Evolutionary conservation across 306 rosid species (phyloP).

Genomic region (Begonia fuchsioides): DNA sequence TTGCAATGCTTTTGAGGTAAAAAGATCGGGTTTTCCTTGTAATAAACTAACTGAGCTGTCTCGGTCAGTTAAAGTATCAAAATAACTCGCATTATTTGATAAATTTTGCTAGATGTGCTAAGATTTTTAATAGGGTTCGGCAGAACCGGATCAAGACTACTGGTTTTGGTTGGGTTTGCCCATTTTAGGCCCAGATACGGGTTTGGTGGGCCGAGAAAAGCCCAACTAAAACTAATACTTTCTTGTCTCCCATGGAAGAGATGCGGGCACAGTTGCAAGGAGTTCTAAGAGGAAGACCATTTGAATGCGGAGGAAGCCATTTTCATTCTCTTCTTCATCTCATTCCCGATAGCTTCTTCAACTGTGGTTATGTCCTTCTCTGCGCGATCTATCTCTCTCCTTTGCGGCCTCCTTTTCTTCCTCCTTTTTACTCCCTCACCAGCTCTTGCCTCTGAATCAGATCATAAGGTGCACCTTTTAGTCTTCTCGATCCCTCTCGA

Average conservation of each 20-base stretch:
- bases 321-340: not conserved
- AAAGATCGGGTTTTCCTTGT: slow-evolving; percentile 41
- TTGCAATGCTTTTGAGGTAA: slow-evolving; percentile 35
- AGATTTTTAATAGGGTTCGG: too few relatives aligned
- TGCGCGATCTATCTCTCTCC: slow-evolving; percentile 29
- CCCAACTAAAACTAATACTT: too few relatives aligned
- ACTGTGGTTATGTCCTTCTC: slow-evolving; percentile 48
- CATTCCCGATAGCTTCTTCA: slow-evolving; percentile 5
- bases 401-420: slow-evolving; percentile 17
- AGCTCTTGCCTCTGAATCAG: slow-evolving; percentile 64
- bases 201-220: too few relatives aligned
- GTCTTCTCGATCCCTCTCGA: not conserved
- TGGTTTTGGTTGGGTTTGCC: too few relatives aligned
- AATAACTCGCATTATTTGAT: too few relatives aligned
- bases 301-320: not conserved
- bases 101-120: too few relatives aligned
- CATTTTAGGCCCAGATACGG: too few relatives aligned
- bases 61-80: slow-evolving; percentile 54
- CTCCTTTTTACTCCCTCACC: slow-evolving; percentile 17
- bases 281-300: too few relatives aligned
- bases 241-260: too few relatives aligned
- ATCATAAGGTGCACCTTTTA: slow-evolving; percentile 55
- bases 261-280: too few relatives aligned
- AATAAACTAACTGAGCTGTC: slow-evolving; percentile 38
- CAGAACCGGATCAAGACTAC: too few relatives aligned